phyloP scores from a whole-genome alignment of 208 protist genomes.

The Wallacemonas sp. region DNA sequence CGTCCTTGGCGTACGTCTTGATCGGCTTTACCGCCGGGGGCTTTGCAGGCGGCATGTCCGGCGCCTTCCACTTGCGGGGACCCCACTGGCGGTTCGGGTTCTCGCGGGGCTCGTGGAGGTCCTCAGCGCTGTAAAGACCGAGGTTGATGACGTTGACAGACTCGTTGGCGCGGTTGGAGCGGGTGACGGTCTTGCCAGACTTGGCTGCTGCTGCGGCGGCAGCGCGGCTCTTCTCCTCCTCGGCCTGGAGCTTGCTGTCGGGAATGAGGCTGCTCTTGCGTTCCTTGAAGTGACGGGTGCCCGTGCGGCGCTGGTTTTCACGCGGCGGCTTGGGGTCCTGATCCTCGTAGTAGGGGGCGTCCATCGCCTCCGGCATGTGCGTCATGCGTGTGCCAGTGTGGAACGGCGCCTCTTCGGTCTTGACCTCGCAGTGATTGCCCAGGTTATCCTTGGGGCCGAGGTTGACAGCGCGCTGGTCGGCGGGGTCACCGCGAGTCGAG shows the following conservation, averaged over 20 bases:
- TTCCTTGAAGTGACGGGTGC: slow-evolving; percentile 41
- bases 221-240: slow-evolving; percentile 20
- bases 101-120: slow-evolving; percentile 60
- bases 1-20: slow-evolving; percentile 58
- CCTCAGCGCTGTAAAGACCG: slow-evolving; percentile 53
- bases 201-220: slow-evolving; percentile 19
- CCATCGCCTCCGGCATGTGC: slow-evolving; percentile 27
- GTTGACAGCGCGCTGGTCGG: slow-evolving; percentile 23
- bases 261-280: neutral
- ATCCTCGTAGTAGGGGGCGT: slow-evolving; percentile 69
- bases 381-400: slow-evolving; percentile 40
- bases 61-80: slow-evolving; percentile 51
- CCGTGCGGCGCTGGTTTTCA: slow-evolving; percentile 18
- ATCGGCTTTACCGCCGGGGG: slow-evolving; percentile 51
- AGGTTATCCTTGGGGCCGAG: slow-evolving; percentile 20
- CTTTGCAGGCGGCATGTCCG: slow-evolving; percentile 43
- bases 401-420: slow-evolving; percentile 31
- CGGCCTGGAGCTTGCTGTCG: slow-evolving; percentile 8
- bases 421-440: slow-evolving; percentile 39
- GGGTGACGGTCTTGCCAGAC: no score
- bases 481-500: slow-evolving; percentile 8
- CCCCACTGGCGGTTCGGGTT: slow-evolving; percentile 42
- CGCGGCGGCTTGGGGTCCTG: slow-evolving; percentile 47
- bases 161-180: slow-evolving; percentile 58
- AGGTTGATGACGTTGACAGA: slow-evolving; percentile 80